Percentiles rank a stretch among this genome's conserved stretches.
phyloP scores from a whole-genome alignment of 139 green algal genomes.

The Chlamydomonas schloesseri region DNA sequence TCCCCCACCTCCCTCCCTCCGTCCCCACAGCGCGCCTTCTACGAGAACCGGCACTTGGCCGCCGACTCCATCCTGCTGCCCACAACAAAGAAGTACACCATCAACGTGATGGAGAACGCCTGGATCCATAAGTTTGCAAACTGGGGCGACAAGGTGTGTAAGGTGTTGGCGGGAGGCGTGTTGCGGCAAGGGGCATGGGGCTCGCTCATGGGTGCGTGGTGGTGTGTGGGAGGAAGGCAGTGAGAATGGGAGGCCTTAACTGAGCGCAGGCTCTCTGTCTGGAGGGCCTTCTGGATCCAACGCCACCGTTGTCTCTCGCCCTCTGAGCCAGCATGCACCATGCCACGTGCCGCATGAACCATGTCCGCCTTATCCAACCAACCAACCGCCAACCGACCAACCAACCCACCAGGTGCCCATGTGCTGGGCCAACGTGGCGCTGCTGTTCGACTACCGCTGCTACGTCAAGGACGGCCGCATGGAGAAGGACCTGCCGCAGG shows the following conservation, averaged over 20 bases:
- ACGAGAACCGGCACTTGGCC: conserved; percentile 48
- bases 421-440: conserved; percentile 58
- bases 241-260: too few relatives aligned
- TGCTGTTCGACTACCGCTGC: conserved; percentile 64
- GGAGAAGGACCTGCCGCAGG: conserved; percentile 23
- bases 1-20: not conserved
- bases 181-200: too few relatives aligned
- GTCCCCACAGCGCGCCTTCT: conserved; percentile 44
- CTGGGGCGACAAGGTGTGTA: conserved; percentile 57
- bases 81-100: conserved; percentile 59
- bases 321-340: too few relatives aligned
- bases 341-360: too few relatives aligned
- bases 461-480: conserved; percentile 47
- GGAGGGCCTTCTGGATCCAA: too few relatives aligned
- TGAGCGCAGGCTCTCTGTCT: too few relatives aligned
- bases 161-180: too few relatives aligned
- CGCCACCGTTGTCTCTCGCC: too few relatives aligned
- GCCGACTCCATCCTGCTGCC: conserved; percentile 55
- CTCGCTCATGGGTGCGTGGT: too few relatives aligned
- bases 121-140: conserved; percentile 63
- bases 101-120: conserved; percentile 66
- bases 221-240: too few relatives aligned
- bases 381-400: too few relatives aligned
- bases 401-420: conserved; percentile 55
- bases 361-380: too few relatives aligned